These are phyloP conservation scores for Rosa hybrid DNA, from an alignment of 331 rosid species.

Conservation along the genomic window DNA sequence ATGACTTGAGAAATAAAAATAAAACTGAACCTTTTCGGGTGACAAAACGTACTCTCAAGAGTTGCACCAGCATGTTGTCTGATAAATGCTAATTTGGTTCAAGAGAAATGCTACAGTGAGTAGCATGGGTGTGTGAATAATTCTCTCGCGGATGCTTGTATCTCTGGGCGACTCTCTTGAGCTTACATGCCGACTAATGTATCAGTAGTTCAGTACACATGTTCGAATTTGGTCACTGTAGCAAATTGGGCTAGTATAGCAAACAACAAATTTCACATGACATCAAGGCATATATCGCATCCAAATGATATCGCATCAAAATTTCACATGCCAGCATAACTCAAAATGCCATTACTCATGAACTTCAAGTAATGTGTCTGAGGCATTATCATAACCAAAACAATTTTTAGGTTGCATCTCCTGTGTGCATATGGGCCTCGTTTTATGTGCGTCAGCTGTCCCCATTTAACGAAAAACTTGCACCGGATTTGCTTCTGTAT, in stretches of 20 bases:
- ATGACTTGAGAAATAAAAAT: not conserved
- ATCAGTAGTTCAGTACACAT: not conserved
- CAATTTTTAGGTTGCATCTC: not conserved
- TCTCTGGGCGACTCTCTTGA: not conserved
- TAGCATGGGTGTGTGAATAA: not conserved
- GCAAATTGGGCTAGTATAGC: too few relatives aligned
- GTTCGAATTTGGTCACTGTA: too few relatives aligned
- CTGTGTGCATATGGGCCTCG: too few relatives aligned
- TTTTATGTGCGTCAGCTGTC: too few relatives aligned
- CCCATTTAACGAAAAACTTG: too few relatives aligned
- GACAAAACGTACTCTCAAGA: not conserved
- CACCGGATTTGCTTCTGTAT: too few relatives aligned
- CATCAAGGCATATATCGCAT: too few relatives aligned
- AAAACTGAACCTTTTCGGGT: not conserved
- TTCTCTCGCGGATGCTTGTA: not conserved
- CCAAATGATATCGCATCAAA: too few relatives aligned
- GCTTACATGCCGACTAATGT: not conserved
- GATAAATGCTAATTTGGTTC: not conserved
- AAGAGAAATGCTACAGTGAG: not conserved
- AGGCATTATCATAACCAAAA: not conserved
- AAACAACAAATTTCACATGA: too few relatives aligned
- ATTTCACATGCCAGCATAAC: not conserved
- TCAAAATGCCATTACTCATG: not conserved
- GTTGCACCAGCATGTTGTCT: not conserved
- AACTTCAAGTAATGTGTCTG: not conserved